Conservation (phyloP, 148 eudicot species). For the Fagopyrum esculentum region DNA sequence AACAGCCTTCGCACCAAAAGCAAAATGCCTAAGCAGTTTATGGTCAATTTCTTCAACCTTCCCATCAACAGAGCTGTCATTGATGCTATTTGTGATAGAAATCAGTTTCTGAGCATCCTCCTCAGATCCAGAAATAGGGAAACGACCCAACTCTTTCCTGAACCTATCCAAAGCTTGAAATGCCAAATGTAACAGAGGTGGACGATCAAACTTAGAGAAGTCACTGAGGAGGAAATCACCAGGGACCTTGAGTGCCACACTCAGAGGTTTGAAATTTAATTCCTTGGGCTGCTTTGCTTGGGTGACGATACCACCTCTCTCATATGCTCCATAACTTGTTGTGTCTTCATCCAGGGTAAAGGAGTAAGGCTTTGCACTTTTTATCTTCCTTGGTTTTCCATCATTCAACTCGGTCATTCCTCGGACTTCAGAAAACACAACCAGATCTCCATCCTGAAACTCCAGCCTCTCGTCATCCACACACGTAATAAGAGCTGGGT, state of each 20-base stretch:
- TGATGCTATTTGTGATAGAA: conserved; percentile 32
- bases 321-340: conserved; percentile 38
- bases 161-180: conserved; percentile 66
- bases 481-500: conserved; percentile 55
- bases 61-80: conserved; percentile 31
- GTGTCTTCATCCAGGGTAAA: conserved; percentile 67
- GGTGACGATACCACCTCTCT: conserved; percentile 61
- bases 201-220: conserved; percentile 63
- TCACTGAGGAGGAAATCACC: conserved; percentile 64
- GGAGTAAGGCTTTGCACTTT: conserved; percentile 47
- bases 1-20: conserved; percentile 61
- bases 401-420: conserved; percentile 74
- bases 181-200: conserved; percentile 55
- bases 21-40: conserved; percentile 43
- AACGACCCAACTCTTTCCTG: conserved; percentile 32
- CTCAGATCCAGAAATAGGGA: conserved; percentile 59
- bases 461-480: conserved; percentile 72
- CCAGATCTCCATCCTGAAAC: conserved; percentile 72
- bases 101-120: conserved; percentile 60
- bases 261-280: conserved; percentile 48
- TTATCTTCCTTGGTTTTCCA: conserved; percentile 58
- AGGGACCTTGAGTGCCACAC: conserved; percentile 49
- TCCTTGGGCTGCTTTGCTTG: conserved; percentile 66
- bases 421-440: conserved; percentile 56
- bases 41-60: conserved; percentile 45